Conservation (phyloP, 2,329 filamentous ascomycete genomes). For the Rhynchosporium secalis region DNA sequence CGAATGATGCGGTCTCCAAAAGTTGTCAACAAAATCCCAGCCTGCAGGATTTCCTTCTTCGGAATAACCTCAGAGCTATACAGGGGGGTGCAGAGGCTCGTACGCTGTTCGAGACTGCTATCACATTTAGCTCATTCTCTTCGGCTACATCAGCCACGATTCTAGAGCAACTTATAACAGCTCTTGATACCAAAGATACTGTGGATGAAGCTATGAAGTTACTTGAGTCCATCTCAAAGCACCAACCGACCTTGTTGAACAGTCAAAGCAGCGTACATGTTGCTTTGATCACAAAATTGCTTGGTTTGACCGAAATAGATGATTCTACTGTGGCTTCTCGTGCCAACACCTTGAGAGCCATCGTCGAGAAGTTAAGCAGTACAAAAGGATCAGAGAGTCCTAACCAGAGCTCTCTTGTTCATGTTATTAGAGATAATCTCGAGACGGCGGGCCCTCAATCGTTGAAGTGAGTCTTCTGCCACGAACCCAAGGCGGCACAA, state of each 20-base stretch:
- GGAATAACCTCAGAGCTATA: conserved; percentile 44
- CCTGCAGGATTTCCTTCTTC: conserved; percentile 51
- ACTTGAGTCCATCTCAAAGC: conserved; percentile 50
- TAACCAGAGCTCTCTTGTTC: conserved; percentile 45
- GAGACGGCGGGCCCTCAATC: conserved; percentile 51
- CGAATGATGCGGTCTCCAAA: conserved; percentile 10
- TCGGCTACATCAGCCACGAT: conserved; percentile 38
- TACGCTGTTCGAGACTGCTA: conserved; percentile 51
- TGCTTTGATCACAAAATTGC: conserved; percentile 52
- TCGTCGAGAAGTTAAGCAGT: conserved; percentile 44
- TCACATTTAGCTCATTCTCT: conserved; percentile 41
- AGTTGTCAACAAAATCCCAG: conserved; percentile 44
- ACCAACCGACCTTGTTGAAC: conserved; percentile 47
- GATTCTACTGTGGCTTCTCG: conserved; percentile 39
- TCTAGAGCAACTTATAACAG: conserved; percentile 36
- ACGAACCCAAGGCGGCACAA: background rate
- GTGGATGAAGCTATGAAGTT: conserved; percentile 44
- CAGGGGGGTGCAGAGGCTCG: conserved; percentile 42
- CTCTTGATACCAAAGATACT: conserved; percentile 28
- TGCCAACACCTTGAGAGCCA: conserved; percentile 42
- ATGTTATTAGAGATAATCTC: conserved; percentile 57
- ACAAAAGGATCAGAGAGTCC: conserved; percentile 11
- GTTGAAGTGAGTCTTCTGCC: conserved; percentile 46
- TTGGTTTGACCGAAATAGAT: conserved; percentile 54
- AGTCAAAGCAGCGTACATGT: conserved; percentile 50